phyloP scores from a whole-genome alignment of 139 green algal species.

The Dunaliella sp. region DNA sequence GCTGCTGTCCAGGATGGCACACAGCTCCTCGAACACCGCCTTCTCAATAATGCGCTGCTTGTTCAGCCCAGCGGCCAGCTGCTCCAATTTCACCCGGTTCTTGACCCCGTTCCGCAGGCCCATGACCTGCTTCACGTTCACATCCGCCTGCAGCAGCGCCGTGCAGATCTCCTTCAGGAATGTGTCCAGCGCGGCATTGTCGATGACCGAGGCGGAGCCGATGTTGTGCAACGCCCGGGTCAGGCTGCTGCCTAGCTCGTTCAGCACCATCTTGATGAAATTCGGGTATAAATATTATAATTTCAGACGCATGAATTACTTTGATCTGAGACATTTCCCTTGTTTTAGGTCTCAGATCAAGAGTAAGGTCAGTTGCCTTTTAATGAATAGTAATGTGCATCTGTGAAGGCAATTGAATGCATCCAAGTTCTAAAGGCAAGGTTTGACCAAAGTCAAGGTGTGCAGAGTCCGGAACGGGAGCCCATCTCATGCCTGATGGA shows the following conservation, averaged over 20 bases:
- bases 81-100: conserved; percentile 84
- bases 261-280: conserved; percentile 94
- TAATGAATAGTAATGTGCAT: too few species aligned
- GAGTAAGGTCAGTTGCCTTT: too few species aligned
- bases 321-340: too few species aligned
- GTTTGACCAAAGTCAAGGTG: too few species aligned
- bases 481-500: too few species aligned
- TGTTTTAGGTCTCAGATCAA: too few species aligned
- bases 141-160: conserved; percentile 87
- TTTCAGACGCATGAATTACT: too few species aligned
- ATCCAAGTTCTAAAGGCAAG: too few species aligned
- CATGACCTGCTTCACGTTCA: conserved; percentile 83
- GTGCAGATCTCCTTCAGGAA: conserved; percentile 95
- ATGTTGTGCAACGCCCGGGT: conserved; percentile 79
- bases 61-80: conserved; percentile 88
- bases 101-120: conserved; percentile 86
- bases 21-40: conserved; percentile 92
- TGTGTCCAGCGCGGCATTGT: conserved; percentile 87
- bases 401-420: too few species aligned
- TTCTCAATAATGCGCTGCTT: conserved; percentile 92
- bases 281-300: too few species aligned
- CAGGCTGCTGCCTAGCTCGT: conserved; percentile 86
- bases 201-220: conserved; percentile 72
- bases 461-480: too few species aligned
- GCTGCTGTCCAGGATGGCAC: conserved; percentile 75